These are phyloP conservation scores for Botrytis fragariae DNA, from an alignment of 2,329 filamentous ascomycete species.

Conservation along the genomic window DNA sequence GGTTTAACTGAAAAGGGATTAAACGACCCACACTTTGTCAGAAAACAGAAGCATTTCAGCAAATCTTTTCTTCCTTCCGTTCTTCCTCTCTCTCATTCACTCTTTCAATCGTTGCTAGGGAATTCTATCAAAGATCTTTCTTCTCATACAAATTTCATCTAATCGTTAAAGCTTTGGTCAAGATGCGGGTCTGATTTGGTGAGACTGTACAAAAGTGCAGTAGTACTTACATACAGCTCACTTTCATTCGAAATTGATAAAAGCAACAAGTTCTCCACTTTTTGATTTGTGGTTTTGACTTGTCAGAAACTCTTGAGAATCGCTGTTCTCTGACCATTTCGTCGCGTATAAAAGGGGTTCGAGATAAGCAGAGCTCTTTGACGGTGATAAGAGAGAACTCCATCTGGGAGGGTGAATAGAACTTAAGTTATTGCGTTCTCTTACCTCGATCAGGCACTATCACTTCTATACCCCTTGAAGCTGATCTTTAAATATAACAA, in stretches of 20 bases:
- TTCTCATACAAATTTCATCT: neutral
- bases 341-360: neutral
- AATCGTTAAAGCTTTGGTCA: neutral
- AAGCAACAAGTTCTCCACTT: neutral
- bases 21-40: neutral
- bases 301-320: neutral
- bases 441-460: neutral
- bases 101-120: neutral
- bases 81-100: neutral
- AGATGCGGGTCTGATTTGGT: slow-evolving; percentile 1
- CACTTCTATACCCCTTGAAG: neutral
- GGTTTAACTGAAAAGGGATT: neutral
- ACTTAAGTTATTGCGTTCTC: neutral
- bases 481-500: neutral
- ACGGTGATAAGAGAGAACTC: neutral
- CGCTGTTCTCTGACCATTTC: neutral
- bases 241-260: neutral
- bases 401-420: neutral
- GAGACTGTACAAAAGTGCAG: slow-evolving; percentile 12
- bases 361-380: neutral
- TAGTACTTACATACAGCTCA: slow-evolving; percentile 1
- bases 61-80: neutral
- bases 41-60: neutral
- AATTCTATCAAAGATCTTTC: neutral
- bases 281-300: neutral